phyloP scores from a whole-genome alignment of 768 basidiomycete genomes.

The Amanita polypyramis region DNA sequence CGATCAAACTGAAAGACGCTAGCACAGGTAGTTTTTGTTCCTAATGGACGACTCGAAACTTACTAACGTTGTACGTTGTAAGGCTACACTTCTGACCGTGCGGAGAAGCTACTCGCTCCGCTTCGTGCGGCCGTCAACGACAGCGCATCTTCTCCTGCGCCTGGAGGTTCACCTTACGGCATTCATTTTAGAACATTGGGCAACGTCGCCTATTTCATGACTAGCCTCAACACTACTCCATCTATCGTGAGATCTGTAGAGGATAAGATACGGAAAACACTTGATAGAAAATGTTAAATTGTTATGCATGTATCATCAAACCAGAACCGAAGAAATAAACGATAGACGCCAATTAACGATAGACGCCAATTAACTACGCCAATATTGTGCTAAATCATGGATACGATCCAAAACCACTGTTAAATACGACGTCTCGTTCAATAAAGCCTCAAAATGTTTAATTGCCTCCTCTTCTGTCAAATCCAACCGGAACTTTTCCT shows the following conservation, averaged over 20 bases:
- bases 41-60: background rate
- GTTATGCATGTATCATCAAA: background rate
- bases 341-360: background rate
- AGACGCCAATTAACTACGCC: conserved; percentile 74
- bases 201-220: conserved; percentile 89
- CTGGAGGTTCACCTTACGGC: conserved; percentile 33
- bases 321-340: background rate
- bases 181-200: conserved; percentile 87
- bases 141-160: conserved; percentile 26
- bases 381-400: conserved; percentile 85
- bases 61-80: background rate
- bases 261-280: conserved; percentile 42
- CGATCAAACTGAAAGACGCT: conserved; percentile 59
- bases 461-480: conserved; percentile 95
- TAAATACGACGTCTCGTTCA: conserved; percentile 93
- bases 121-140: conserved; percentile 26
- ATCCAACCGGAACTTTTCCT: conserved; percentile 93
- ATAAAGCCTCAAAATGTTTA: conserved; percentile 86
- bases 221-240: conserved; percentile 64
- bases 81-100: conserved; percentile 57
- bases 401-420: conserved; percentile 90
- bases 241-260: conserved; percentile 49
- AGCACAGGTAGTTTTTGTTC: conserved; percentile 33
- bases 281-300: conserved; percentile 4
- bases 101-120: conserved; percentile 45